phyloP scores from a whole-genome alignment of 2,329 filamentous ascomycete species.

The Alternaria viburni region DNA sequence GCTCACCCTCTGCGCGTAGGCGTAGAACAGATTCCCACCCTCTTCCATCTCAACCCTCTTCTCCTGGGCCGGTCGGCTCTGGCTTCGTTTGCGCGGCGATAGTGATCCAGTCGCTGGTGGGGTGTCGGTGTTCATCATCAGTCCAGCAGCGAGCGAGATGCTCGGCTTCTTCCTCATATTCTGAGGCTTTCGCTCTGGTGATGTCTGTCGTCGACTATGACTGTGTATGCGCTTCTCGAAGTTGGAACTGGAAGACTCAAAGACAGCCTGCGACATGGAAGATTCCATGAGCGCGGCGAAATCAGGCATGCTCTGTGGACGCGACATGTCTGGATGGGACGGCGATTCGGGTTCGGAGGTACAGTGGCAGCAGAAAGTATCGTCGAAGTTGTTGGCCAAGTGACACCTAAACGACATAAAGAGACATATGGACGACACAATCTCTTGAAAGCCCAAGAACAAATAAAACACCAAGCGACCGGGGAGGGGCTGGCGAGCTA shows the following conservation, averaged over 20 bases:
- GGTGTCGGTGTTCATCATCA: constrained; percentile 43
- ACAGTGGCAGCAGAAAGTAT: constrained; percentile 13
- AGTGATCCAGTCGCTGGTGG: constrained; percentile 6
- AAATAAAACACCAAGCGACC: neutral
- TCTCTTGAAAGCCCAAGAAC: constrained; percentile 1
- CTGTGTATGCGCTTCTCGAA: constrained; percentile 32
- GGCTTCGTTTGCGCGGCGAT: constrained; percentile 26
- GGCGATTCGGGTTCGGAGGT: neutral
- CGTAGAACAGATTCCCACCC: constrained; percentile 39
- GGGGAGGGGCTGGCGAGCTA: constrained; percentile 12
- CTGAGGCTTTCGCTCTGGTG: constrained; percentile 26
- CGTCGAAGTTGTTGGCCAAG: constrained; percentile 14
- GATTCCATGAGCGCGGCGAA: constrained; percentile 41
- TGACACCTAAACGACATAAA: constrained; percentile 16
- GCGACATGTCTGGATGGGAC: constrained; percentile 24
- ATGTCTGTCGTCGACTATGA: constrained; percentile 26
- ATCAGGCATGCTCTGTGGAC: constrained; percentile 46
- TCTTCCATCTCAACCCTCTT: constrained; percentile 11
- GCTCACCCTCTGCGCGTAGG: constrained; percentile 44
- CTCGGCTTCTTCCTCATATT: constrained; percentile 38
- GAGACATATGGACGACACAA: constrained; percentile 1
- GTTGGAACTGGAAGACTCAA: constrained; percentile 27
- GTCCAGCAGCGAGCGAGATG: constrained; percentile 44
- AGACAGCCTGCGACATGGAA: constrained; percentile 23
- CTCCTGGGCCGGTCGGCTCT: constrained; percentile 11